Evolutionary conservation across 2,329 filamentous ascomycete genomes (phyloP), one percentile per base, ranked within the genome.

Genomic region (Apiospora malaysiana): DNA sequence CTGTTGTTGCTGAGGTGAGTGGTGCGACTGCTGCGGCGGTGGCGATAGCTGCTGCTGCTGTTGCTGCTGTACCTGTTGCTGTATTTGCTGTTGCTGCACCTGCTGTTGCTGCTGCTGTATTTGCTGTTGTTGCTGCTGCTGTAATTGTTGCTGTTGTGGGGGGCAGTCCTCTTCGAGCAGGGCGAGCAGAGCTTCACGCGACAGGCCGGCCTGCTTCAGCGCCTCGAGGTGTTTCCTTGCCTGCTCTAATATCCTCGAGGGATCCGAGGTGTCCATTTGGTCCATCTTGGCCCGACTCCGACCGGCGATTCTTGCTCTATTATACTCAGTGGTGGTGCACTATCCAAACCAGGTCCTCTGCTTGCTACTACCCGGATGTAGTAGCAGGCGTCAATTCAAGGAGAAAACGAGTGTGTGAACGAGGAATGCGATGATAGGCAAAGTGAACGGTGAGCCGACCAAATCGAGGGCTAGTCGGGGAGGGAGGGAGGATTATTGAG

Each of bases 181-280:
- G 23, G 78, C 78, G 59, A 79, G 68, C 56, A 80, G 59, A 25
- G 74, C 76, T 71, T 78, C 75, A 68, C 76, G 77, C 69, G 78
- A 79, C 10, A 80, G 75, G 56, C 78, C 78, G n/a, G 78, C 76
- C 70, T 80, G 77, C 71, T 79, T 79, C 66, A 80, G 72, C 72
- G 78, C 78, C 70, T 79, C 78, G 69, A 80, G 75, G 68, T 79
- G 78, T 70, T 78, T 73, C 72, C 78, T 76, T 69, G 78, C 78
- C 73, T 78, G 76, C 59, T 76, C 78, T 56, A 79, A 63, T 71
- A 78, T 78, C 45, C 45, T 51, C 67, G 67, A 68, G 67, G 67
- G 67, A 51, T 68, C 67, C 25, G 67, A 40, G 25, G 25, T 47
- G 45, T 68, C 67, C 67, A 49, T 37, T 25, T 68, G 67, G 37